Evolutionary conservation across 352 stramenopile genomes (phyloP).

Genomic region (Plasmopara muralis): DNA sequence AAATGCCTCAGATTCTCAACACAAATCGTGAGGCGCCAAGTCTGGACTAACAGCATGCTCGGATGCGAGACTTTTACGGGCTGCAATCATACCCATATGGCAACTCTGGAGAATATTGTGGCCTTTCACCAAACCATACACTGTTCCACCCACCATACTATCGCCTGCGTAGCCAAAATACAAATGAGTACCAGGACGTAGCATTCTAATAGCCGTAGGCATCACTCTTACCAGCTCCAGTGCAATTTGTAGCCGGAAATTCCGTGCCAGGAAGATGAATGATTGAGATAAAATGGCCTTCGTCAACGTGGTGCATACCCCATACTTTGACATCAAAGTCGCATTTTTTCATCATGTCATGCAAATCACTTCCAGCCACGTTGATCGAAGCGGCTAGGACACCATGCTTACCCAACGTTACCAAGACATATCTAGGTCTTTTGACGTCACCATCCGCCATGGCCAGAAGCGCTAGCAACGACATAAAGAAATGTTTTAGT

Average conservation of each 20-base stretch:
- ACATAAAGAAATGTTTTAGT: neutral
- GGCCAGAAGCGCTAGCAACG: slow-evolving; percentile 38
- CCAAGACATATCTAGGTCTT: slow-evolving; percentile 58
- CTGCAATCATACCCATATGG: slow-evolving; percentile 72
- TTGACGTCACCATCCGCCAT: slow-evolving; percentile 49
- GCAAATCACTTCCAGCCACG: slow-evolving; percentile 26
- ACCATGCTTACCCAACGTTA: slow-evolving; percentile 74
- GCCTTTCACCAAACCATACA: slow-evolving; percentile 62
- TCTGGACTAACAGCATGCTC: slow-evolving; percentile 58
- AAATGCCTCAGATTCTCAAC: neutral
- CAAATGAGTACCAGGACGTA: neutral
- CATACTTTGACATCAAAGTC: slow-evolving; percentile 47
- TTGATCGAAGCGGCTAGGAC: slow-evolving; percentile 66
- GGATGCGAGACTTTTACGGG: slow-evolving; percentile 56
- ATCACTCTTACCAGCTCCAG: slow-evolving; percentile 44
- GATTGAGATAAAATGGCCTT: slow-evolving; percentile 38
- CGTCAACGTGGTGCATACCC: slow-evolving; percentile 46
- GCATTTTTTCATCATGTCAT: slow-evolving; percentile 19
- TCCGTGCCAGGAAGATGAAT: slow-evolving; percentile 54
- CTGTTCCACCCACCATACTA: slow-evolving; percentile 66
- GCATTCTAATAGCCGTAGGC: neutral
- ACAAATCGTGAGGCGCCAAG: slow-evolving; percentile 33
- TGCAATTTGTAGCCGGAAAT: slow-evolving; percentile 64
- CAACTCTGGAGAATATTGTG: slow-evolving; percentile 58
- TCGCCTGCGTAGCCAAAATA: slow-evolving; percentile 36